phyloP scores from a whole-genome alignment of 2,329 filamentous ascomycete species.

The Fusarium tupiense region DNA sequence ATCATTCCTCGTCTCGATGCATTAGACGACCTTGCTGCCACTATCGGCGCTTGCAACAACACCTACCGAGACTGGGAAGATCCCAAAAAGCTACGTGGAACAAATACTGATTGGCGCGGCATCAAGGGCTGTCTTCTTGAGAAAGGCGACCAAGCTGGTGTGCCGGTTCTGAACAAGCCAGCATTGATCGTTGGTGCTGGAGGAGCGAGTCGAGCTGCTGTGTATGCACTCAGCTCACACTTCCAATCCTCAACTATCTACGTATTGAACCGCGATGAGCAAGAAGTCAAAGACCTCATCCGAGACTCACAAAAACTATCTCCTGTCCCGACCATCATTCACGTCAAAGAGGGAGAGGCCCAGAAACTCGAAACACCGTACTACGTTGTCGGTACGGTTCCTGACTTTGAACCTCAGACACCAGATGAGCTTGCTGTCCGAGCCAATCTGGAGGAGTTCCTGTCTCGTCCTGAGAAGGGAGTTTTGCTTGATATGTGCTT shows the following conservation, averaged over 20 bases:
- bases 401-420: not conserved
- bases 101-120: not conserved
- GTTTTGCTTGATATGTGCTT: constrained; percentile 16
- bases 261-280: not conserved
- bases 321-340: not conserved
- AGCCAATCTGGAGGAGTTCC: not conserved
- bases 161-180: constrained; percentile 6
- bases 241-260: constrained; percentile 8
- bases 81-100: not conserved
- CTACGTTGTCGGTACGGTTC: not conserved
- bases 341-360: not conserved
- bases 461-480: not conserved
- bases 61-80: constrained; percentile 3
- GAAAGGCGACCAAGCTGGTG: not conserved
- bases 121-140: constrained; percentile 5
- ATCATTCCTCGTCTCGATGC: not conserved
- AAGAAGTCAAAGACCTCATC: not conserved
- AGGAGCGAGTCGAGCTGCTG: constrained; percentile 5
- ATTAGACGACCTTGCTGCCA: not conserved
- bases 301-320: not conserved
- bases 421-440: not conserved
- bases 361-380: constrained; percentile 4
- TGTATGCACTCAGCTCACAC: not conserved
- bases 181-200: constrained; percentile 6
- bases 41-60: constrained; percentile 1